Conservation (phyloP, 257 asterid genomes). For the Catharanthus roseus region DNA sequence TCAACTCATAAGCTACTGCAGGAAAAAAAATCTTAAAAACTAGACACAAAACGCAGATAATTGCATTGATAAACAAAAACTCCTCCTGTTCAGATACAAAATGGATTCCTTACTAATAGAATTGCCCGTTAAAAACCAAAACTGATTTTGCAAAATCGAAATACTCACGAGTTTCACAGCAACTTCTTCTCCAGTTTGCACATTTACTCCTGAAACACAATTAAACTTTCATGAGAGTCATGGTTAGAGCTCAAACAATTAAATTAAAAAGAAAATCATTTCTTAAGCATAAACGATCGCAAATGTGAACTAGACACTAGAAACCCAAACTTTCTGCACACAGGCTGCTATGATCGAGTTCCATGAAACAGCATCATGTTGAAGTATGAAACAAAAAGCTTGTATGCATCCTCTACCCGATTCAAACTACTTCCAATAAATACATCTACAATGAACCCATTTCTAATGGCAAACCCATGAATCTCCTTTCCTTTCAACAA, state of each 20-base stretch:
- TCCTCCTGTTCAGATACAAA: background rate
- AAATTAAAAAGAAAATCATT: conserved; percentile 7
- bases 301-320: conserved; percentile 9
- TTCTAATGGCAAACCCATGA: conserved; percentile 70
- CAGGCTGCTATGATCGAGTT: conserved; percentile 69
- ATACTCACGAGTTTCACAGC: conserved; percentile 81
- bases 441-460: conserved; percentile 53
- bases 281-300: background rate
- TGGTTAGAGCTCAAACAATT: background rate
- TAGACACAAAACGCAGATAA: background rate
- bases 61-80: background rate
- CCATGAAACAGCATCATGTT: conserved; percentile 71
- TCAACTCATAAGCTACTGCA: background rate
- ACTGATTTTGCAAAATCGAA: background rate
- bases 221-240: conserved; percentile 5
- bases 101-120: background rate
- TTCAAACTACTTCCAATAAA: conserved; percentile 76
- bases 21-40: background rate
- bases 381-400: conserved; percentile 46
- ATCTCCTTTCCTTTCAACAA: conserved; percentile 77
- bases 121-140: background rate
- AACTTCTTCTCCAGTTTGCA: conserved; percentile 84
- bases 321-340: conserved; percentile 47
- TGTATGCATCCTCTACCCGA: conserved; percentile 55
- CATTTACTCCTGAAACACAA: conserved; percentile 55